Evolutionary conservation across 2,329 filamentous ascomycete genomes (phyloP).

Genomic region (Colletotrichum incanum): DNA sequence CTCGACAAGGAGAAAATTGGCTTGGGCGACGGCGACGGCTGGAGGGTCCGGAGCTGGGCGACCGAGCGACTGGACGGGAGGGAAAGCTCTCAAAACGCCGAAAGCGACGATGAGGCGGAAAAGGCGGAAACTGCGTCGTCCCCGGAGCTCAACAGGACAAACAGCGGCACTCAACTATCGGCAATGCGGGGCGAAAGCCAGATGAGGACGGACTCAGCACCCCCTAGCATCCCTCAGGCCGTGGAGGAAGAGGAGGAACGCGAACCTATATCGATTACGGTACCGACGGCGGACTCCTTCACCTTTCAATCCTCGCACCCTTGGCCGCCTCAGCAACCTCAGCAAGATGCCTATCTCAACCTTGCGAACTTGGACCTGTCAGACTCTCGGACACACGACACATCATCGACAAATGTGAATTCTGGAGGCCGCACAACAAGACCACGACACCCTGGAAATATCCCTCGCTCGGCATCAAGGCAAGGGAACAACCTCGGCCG

Average conservation of each 20-base stretch:
- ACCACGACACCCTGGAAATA: constrained; percentile 39
- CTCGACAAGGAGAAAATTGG: constrained; percentile 88
- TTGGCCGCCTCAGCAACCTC: constrained; percentile 60
- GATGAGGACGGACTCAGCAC: constrained; percentile 56
- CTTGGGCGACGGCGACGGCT: constrained; percentile 83
- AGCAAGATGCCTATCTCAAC: constrained; percentile 70
- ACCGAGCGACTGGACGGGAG: constrained; percentile 79
- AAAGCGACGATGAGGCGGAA: constrained; percentile 80
- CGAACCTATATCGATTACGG: constrained; percentile 57
- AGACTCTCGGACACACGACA: constrained; percentile 63
- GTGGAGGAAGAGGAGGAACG: constrained; percentile 39
- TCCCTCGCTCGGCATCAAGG: constrained; percentile 34
- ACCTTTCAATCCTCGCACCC: constrained; percentile 78
- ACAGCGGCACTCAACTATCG: constrained; percentile 49
- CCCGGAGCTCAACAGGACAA: constrained; percentile 68
- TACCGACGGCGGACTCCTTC: constrained; percentile 74
- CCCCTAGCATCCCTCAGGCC: constrained; percentile 46
- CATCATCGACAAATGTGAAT: constrained; percentile 48
- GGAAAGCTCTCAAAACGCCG: constrained; percentile 68
- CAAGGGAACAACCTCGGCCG: constrained; percentile 66
- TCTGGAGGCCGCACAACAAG: constrained; percentile 33
- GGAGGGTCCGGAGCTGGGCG: constrained; percentile 74
- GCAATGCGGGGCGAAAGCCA: constrained; percentile 31
- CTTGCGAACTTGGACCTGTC: constrained; percentile 74
- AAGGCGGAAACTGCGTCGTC: constrained; percentile 74